Evolutionary conservation across 2,329 filamentous ascomycete genomes (phyloP).

Genomic region (Fusarium caatingaense): DNA sequence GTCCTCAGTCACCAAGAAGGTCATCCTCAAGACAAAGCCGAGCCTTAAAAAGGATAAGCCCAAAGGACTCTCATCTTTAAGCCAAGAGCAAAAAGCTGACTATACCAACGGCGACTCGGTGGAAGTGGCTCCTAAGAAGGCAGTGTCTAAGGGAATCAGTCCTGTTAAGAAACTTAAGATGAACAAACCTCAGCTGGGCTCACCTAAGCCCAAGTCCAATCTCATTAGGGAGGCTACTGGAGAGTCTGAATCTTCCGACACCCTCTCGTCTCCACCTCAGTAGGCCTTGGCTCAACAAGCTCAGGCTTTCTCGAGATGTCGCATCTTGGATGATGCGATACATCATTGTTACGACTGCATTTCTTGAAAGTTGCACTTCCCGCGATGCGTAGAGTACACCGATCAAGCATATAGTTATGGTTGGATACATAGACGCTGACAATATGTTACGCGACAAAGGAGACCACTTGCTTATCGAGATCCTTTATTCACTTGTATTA

Average conservation of each 20-base stretch:
- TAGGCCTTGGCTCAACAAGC: conserved; percentile 5
- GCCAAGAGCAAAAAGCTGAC: conserved; percentile 59
- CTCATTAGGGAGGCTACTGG: conserved; percentile 62
- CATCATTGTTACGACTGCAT: neutral
- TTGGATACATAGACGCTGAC: conserved; percentile 48
- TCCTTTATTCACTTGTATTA: conserved; percentile 42
- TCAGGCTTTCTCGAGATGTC: neutral
- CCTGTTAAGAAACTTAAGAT: conserved; percentile 58
- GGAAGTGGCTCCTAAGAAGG: conserved; percentile 53
- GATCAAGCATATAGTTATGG: conserved; percentile 12
- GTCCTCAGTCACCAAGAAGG: conserved; percentile 60
- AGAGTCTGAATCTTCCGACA: conserved; percentile 68
- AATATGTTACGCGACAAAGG: conserved; percentile 27
- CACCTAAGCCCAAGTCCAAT: conserved; percentile 58
- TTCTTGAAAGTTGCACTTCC: neutral
- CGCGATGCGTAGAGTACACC: conserved; percentile 5
- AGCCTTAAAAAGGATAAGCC: conserved; percentile 66
- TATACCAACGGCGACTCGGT: conserved; percentile 46
- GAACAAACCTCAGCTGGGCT: conserved; percentile 59
- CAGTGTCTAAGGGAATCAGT: conserved; percentile 51
- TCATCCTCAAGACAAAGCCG: conserved; percentile 66
- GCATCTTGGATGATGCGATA: conserved; percentile 8
- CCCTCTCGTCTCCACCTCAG: conserved; percentile 64
- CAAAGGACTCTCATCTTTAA: conserved; percentile 62
- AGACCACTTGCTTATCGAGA: conserved; percentile 21